Conservation (phyloP, 2,329 filamentous ascomycete genomes). For the Fusarium dlaminii region DNA sequence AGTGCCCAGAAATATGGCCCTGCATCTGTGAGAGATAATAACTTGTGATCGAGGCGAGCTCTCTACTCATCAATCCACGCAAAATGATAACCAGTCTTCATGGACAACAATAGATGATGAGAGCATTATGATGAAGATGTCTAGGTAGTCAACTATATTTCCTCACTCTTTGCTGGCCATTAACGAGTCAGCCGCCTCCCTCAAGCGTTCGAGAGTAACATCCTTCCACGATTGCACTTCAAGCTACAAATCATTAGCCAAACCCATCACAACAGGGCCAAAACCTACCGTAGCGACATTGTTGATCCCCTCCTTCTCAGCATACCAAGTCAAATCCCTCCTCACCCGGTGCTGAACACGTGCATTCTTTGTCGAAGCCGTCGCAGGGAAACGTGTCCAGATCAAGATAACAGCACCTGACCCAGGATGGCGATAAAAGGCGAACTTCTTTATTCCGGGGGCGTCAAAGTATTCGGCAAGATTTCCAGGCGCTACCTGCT, state of each 20-base stretch:
- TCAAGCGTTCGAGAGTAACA: neutral
- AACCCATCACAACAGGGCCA: fast-evolving
- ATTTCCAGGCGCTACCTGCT: neutral
- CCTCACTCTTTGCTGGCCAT: fast-evolving
- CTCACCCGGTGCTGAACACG: slow-evolving; percentile 1
- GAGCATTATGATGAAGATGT: neutral
- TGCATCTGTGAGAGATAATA: neutral
- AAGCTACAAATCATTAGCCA: neutral
- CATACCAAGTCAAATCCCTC: slow-evolving; percentile 1
- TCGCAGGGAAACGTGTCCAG: slow-evolving; percentile 7
- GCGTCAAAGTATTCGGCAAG: neutral
- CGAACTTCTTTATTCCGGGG: neutral
- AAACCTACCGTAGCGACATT: neutral
- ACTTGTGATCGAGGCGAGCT: neutral
- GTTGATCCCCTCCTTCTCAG: neutral
- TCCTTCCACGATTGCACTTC: neutral
- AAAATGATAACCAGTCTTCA: neutral
- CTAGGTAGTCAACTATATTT: too few species aligned
- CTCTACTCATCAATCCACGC: fast-evolving
- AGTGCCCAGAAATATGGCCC: neutral
- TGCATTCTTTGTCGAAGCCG: neutral
- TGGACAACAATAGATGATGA: neutral
- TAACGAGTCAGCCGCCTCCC: neutral
- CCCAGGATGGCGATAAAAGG: slow-evolving; percentile 2
- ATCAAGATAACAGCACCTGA: slow-evolving; percentile 11